phyloP scores from a whole-genome alignment of 345 rosid genomes.

The Rhodamnia argentea region DNA sequence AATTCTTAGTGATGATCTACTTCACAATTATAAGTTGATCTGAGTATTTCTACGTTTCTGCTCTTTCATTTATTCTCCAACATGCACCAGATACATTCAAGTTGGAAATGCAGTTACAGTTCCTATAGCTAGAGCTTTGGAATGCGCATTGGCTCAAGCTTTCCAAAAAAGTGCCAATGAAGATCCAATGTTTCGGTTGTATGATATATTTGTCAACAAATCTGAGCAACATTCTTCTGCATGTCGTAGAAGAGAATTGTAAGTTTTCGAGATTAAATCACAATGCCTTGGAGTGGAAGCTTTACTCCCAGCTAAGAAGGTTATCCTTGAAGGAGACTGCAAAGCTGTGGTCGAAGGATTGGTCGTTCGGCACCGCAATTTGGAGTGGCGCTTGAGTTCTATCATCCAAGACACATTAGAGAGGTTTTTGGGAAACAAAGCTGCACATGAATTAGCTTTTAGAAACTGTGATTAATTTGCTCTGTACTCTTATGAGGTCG shows the following conservation, averaged over 20 bases:
- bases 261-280: background rate
- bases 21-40: background rate
- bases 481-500: background rate
- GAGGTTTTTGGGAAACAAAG: background rate
- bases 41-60: no score
- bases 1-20: background rate
- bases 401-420: background rate
- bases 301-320: background rate
- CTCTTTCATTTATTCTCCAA: background rate
- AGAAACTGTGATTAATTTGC: background rate
- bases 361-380: background rate
- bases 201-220: conserved; percentile 17
- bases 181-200: conserved; percentile 25
- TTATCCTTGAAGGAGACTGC: background rate
- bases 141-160: conserved; percentile 40
- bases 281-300: background rate
- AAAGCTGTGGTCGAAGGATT: background rate
- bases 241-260: background rate
- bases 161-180: conserved; percentile 10
- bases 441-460: background rate
- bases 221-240: conserved; percentile 2
- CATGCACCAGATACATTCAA: conserved; percentile 46
- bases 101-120: conserved; percentile 76
- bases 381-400: background rate
- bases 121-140: conserved; percentile 64